Evolutionary conservation across 208 protist genomes (phyloP).

Genomic region (Wallacemonas rigidus): DNA sequence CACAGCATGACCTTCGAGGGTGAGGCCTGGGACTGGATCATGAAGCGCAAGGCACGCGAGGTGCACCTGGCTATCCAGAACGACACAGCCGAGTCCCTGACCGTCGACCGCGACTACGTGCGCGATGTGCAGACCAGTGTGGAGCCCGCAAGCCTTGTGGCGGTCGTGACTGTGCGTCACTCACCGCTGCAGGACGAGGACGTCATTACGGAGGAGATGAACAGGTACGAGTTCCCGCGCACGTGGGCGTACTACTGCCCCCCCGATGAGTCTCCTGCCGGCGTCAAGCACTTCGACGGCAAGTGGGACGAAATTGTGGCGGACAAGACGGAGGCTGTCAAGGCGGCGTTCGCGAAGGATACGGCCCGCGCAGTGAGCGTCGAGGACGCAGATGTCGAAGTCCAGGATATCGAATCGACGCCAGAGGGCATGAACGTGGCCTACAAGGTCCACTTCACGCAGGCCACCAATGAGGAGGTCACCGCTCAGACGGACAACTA

Average conservation of each 20-base stretch:
- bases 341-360: conserved; percentile 44
- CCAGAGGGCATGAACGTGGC: conserved; percentile 33
- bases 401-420: conserved; percentile 21
- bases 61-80: conserved; percentile 35
- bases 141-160: conserved; percentile 20
- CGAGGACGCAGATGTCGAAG: conserved; percentile 26
- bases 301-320: conserved; percentile 43
- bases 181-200: conserved; percentile 41
- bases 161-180: conserved; percentile 30
- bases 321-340: conserved; percentile 19
- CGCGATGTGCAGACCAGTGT: conserved; percentile 23
- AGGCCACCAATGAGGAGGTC: conserved; percentile 14
- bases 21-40: conserved; percentile 49
- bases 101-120: conserved; percentile 29
- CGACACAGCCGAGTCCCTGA: conserved; percentile 42
- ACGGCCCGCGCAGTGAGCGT: conserved; percentile 33
- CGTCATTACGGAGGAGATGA: conserved; percentile 48
- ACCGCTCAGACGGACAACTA: conserved; percentile 17
- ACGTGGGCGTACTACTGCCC: conserved; percentile 62
- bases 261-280: conserved; percentile 19
- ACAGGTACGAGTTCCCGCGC: conserved; percentile 32
- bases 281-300: conserved; percentile 34
- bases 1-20: conserved; percentile 63
- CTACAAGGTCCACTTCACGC: conserved; percentile 33
- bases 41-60: conserved; percentile 23